Conservation (phyloP, 371 early-diverging fungal species). For the Batkoa obscura region DNA sequence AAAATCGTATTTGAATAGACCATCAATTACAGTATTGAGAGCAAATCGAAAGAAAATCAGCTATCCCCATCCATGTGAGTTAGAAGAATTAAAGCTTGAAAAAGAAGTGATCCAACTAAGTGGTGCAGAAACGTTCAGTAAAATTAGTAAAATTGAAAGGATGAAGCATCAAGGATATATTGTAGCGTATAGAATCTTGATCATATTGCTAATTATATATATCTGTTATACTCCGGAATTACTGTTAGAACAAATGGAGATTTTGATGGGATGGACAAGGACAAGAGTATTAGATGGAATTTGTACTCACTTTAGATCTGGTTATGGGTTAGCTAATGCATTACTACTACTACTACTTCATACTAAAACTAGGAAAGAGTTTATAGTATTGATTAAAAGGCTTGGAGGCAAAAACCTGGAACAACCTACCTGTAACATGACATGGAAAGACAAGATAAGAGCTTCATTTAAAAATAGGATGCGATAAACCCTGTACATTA, state of each 20-base stretch:
- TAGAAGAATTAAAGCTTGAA: too few species aligned
- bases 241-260: not conserved
- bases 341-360: not conserved
- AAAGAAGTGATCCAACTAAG: not conserved
- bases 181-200: not conserved
- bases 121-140: not conserved
- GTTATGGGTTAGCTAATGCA: not conserved
- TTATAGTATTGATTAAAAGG: too few species aligned
- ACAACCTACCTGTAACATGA: too few species aligned
- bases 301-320: constrained; percentile 1
- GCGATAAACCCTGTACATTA: too few species aligned
- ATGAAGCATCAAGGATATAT: too few species aligned
- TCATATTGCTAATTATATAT: not conserved
- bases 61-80: too few species aligned
- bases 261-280: not conserved
- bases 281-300: not conserved
- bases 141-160: not conserved
- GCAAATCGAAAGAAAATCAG: too few species aligned
- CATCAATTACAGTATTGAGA: too few species aligned
- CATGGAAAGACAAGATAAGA: too few species aligned
- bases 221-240: not conserved
- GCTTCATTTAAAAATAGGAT: too few species aligned
- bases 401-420: too few species aligned
- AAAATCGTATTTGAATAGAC: not conserved
- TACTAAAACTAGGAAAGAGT: not conserved